These are phyloP conservation scores for Passiflora organensis DNA, from an alignment of 345 rosid genomes.

Conservation along the genomic window DNA sequence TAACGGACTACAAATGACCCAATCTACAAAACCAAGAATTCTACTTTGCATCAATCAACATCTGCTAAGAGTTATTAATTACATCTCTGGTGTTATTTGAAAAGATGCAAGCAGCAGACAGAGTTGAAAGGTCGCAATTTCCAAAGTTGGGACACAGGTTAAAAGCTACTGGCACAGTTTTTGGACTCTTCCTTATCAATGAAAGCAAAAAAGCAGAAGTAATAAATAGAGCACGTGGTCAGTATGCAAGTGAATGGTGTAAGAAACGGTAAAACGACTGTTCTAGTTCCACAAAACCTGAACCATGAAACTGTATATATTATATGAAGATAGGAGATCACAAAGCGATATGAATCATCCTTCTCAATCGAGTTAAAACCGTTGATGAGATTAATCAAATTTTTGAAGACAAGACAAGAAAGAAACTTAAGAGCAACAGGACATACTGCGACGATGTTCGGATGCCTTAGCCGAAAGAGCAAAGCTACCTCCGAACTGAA, in stretches of 20 bases:
- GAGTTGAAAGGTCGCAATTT: conserved; percentile 5
- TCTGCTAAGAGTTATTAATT: too few relatives aligned
- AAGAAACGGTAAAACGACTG: conserved; percentile 21
- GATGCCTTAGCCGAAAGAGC: conserved; percentile 52
- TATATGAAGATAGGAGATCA: background rate
- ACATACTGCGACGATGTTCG: conserved; percentile 65
- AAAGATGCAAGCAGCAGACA: background rate
- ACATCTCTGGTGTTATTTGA: background rate
- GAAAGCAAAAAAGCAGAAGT: conserved; percentile 16
- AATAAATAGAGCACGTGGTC: conserved; percentile 41
- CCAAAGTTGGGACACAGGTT: conserved; percentile 7
- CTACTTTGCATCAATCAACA: too few relatives aligned
- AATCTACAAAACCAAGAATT: too few relatives aligned
- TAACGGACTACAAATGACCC: too few relatives aligned
- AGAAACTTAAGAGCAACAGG: conserved; percentile 3
- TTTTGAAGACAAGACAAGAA: too few relatives aligned
- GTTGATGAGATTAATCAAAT: too few relatives aligned
- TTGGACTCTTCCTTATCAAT: too few relatives aligned
- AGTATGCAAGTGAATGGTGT: conserved; percentile 12
- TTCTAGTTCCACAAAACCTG: conserved; percentile 13
- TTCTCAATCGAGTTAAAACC: too few relatives aligned
- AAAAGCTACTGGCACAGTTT: conserved; percentile 10
- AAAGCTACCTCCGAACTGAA: conserved; percentile 68
- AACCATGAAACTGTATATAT: conserved; percentile 5
- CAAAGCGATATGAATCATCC: too few relatives aligned